These are phyloP conservation scores for Fusarium pseudograminearum DNA, from an alignment of 2,329 filamentous ascomycete species.

Conservation along the genomic window DNA sequence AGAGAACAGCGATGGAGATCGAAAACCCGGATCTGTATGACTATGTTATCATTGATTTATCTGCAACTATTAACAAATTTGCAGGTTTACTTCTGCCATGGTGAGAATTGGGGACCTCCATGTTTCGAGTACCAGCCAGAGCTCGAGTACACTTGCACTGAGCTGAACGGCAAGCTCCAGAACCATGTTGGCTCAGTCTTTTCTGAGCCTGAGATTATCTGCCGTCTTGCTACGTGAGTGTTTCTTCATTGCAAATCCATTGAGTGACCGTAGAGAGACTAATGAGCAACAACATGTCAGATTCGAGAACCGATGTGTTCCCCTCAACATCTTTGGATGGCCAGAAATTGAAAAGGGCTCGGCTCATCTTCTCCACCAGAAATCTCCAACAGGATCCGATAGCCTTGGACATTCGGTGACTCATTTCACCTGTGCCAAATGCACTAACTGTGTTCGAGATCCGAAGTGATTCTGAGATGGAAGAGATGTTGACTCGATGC, in stretches of 20 bases:
- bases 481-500: background rate
- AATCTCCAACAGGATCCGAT: conserved; percentile 17
- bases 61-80: conserved; percentile 9
- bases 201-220: conserved; percentile 43
- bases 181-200: conserved; percentile 46
- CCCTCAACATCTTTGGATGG: conserved; percentile 44
- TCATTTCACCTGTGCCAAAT: conserved; percentile 46
- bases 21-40: conserved; percentile 38
- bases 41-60: background rate
- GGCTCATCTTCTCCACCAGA: conserved; percentile 37
- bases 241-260: background rate
- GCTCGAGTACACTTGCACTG: conserved; percentile 44
- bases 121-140: conserved; percentile 43
- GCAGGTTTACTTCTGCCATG: conserved; percentile 46
- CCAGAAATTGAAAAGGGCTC: conserved; percentile 43
- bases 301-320: conserved; percentile 28
- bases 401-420: conserved; percentile 38
- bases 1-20: conserved; percentile 28
- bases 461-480: background rate
- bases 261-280: background rate
- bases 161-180: conserved; percentile 35
- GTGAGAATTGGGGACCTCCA: conserved; percentile 45
- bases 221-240: conserved; percentile 42
- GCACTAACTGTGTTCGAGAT: conserved; percentile 40
- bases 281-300: conserved; percentile 17